Evolutionary conservation across 495 filamentous ascomycete species (phyloP), one percentile per base, ranked within the genome.

Genomic region (Aspergillus cavernicola): DNA sequence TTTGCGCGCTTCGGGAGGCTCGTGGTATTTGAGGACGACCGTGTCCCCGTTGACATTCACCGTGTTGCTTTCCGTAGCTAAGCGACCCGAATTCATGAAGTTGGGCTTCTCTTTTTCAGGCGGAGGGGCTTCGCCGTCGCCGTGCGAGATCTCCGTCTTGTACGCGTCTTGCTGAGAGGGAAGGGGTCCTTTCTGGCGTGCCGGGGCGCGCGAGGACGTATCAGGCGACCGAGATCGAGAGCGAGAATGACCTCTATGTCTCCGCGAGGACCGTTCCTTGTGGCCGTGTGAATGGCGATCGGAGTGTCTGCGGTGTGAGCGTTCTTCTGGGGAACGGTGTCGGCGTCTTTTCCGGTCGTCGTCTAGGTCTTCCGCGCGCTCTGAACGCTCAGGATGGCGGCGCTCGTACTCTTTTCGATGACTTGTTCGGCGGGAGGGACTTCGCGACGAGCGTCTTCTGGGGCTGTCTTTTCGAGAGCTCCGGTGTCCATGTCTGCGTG

Each of bases 21-120:
- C 93, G 68, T 96, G 85, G 73, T 99, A 97, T 74, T 97, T 97
- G 18, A 99, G 75, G 2, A 89, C 85, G 39, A 95, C 81, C 2
- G 76, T 71, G 26, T 76, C 80, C 20, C 83, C 84, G 61, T 83
- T 78, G 20, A 77, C 75, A n/a, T 83, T 84, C 6, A 96, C 76
- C 2, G 89, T 87, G 66, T 97, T 97, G 39, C 89, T 89, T 58
- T 90, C 90, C 8, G 88, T 88, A 12, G 93, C 93, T 6, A 99
- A 80, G 7, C 87, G 73, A 16, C 93, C 93, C 0, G 88, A 89
- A 35, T 78, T 81, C 5, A 78, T 82, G 69, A 86, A 95, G 66
- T 96, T 99, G 31, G 92, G 88, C 62, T 90, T 92, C 65, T 96
- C 82, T 57, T 90, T 92, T 42, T 90, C 85, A 1, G 60, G 56